A percentile compares a stretch with the other conserved stretches of the same genome.
Evolutionary conservation across 805 yeast genomes (phyloP).

Genomic region (Zygotorulaspora florentina): DNA sequence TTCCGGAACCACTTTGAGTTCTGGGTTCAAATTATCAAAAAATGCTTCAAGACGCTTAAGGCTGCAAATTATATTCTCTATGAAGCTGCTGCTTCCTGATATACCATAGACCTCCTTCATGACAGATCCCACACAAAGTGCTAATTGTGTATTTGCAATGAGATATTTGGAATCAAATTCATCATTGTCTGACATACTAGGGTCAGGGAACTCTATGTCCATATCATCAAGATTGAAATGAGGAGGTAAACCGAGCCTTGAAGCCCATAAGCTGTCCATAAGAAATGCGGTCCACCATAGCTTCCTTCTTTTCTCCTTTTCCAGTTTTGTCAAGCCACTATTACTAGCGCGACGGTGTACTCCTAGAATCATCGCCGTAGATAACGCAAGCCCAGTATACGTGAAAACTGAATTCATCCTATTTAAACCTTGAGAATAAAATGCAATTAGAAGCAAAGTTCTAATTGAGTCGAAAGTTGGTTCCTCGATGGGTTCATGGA

Average conservation of each 20-base stretch:
- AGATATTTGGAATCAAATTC: slow-evolving; percentile 32
- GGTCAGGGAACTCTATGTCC: slow-evolving; percentile 28
- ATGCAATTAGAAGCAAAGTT: slow-evolving; percentile 35
- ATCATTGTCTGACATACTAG: slow-evolving; percentile 25
- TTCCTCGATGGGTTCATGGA: slow-evolving; percentile 32
- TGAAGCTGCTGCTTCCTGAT: slow-evolving; percentile 28
- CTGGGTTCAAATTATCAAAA: slow-evolving; percentile 24
- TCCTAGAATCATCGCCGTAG: slow-evolving; percentile 33
- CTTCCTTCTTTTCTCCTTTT: slow-evolving; percentile 34
- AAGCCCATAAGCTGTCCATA: slow-evolving; percentile 37
- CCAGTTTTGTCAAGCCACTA: slow-evolving; percentile 16
- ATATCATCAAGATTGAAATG: slow-evolving; percentile 35
- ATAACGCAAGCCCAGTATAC: slow-evolving; percentile 36
- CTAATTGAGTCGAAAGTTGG: slow-evolving; percentile 35
- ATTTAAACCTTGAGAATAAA: slow-evolving; percentile 37
- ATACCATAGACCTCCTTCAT: slow-evolving; percentile 33
- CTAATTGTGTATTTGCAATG: slow-evolving; percentile 23
- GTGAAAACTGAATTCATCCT: slow-evolving; percentile 35
- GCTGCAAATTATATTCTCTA: slow-evolving; percentile 20
- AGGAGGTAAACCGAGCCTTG: slow-evolving; percentile 37
- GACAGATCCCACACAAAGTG: slow-evolving; percentile 30
- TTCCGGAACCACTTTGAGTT: slow-evolving; percentile 11
- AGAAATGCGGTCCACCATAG: slow-evolving; percentile 41
- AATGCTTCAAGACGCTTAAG: slow-evolving; percentile 23
- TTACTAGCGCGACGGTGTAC: slow-evolving; percentile 28